Percentiles rank a stretch among this genome's conserved stretches.
These are phyloP conservation scores for Fraxinus dipetala DNA, from an alignment of 305 asterid species.

Conservation along the genomic window DNA sequence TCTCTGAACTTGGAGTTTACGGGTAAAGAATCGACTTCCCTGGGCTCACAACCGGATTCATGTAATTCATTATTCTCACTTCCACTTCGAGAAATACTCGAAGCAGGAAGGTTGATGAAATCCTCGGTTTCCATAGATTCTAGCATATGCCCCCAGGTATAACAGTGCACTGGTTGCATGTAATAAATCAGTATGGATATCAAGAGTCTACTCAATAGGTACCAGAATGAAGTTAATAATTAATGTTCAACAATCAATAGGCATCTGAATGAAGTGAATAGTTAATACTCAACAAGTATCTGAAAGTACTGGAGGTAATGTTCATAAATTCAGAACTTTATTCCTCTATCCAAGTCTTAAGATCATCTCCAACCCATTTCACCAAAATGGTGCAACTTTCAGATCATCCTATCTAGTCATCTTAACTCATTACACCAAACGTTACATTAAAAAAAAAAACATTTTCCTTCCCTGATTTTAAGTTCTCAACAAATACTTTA, in stretches of 20 bases:
- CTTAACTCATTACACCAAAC: background rate
- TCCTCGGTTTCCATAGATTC: constrained; percentile 57
- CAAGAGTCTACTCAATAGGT: background rate
- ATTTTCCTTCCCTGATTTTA: background rate
- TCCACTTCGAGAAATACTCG: constrained; percentile 40
- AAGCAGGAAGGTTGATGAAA: constrained; percentile 41
- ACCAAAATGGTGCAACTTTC: background rate
- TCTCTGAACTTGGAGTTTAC: constrained; percentile 34
- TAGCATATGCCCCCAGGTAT: constrained; percentile 14
- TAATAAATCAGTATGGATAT: background rate
- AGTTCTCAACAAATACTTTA: background rate
- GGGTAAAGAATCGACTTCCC: constrained; percentile 30
- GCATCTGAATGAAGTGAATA: background rate
- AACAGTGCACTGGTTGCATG: constrained; percentile 12
- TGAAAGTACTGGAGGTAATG: background rate
- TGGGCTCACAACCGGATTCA: constrained; percentile 32
- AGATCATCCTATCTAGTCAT: background rate
- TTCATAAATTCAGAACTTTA: background rate
- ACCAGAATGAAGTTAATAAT: background rate
- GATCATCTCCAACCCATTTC: background rate
- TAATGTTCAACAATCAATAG: background rate
- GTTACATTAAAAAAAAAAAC: background rate
- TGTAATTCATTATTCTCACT: constrained; percentile 31
- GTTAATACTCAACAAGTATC: background rate
- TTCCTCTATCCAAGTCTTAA: background rate